These are phyloP conservation scores for Eragrostis nindensis DNA, from an alignment of 176 grass and related monocot species.

Conservation along the genomic window DNA sequence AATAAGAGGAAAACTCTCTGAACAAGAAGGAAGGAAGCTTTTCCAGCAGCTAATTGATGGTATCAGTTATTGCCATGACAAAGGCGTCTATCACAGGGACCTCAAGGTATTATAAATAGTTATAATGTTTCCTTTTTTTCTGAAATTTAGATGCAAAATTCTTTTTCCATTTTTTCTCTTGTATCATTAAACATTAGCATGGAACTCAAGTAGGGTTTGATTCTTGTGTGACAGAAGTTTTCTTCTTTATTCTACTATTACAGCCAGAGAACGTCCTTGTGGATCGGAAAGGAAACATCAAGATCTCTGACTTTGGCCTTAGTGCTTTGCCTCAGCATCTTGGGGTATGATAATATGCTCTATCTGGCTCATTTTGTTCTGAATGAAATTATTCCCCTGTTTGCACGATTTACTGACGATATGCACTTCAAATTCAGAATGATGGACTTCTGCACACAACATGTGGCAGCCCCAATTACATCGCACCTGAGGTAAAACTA, in stretches of 20 bases:
- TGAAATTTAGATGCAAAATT: background rate
- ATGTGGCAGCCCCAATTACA: constrained; percentile 90
- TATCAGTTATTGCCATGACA: constrained; percentile 83
- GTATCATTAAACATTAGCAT: background rate
- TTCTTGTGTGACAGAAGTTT: constrained; percentile 51
- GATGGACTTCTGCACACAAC: constrained; percentile 87
- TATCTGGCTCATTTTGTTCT: background rate
- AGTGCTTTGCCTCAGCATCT: constrained; percentile 81
- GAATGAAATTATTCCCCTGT: background rate
- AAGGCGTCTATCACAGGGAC: constrained; percentile 86
- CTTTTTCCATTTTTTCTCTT: background rate
- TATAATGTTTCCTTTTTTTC: background rate
- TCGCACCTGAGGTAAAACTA: constrained; percentile 73
- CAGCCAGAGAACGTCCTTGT: constrained; percentile 92
- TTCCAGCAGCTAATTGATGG: constrained; percentile 89
- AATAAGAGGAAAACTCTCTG: constrained; percentile 56
- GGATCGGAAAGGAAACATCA: constrained; percentile 73
- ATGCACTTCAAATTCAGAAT: constrained; percentile 46
- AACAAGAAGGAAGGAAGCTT: constrained; percentile 61
- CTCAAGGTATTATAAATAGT: constrained; percentile 55
- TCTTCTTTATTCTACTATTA: constrained; percentile 43
- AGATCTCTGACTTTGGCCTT: constrained; percentile 86
- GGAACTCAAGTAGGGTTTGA: constrained; percentile 31
- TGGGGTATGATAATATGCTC: constrained; percentile 49
- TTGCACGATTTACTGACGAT: background rate